phyloP scores from a whole-genome alignment of 2,329 filamentous ascomycete species.

The Diplodia intermedia region DNA sequence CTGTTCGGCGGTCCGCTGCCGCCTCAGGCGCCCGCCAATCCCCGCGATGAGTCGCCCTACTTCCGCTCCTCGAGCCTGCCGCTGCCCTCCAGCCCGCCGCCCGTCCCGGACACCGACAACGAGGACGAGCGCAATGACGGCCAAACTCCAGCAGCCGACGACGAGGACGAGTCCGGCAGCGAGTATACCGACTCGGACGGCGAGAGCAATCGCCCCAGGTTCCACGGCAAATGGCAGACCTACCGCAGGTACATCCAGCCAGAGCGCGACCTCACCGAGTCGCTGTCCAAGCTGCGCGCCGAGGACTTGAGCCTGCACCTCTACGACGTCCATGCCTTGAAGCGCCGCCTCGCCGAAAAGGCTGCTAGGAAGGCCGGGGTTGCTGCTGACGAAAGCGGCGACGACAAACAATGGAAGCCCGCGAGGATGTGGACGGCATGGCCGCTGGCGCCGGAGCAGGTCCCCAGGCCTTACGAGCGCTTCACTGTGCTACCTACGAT shows the following conservation, averaged over 20 bases:
- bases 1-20: constrained; percentile 31
- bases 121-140: constrained; percentile 22
- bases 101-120: not conserved
- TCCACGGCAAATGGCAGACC: constrained; percentile 68
- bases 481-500: constrained; percentile 44
- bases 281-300: constrained; percentile 68
- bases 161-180: constrained; percentile 33
- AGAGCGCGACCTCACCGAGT: constrained; percentile 68
- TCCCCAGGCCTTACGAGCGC: constrained; percentile 66
- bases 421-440: constrained; percentile 79
- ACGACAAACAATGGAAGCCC: constrained; percentile 51
- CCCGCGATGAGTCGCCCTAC: constrained; percentile 2
- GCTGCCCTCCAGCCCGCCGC: constrained; percentile 17
- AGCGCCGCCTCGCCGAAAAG: constrained; percentile 51
- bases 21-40: constrained; percentile 15
- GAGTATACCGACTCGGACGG: constrained; percentile 34
- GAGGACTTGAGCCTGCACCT: constrained; percentile 77
- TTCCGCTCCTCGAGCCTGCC: constrained; percentile 14
- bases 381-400: constrained; percentile 32
- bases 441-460: constrained; percentile 70
- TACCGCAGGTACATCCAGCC: constrained; percentile 70
- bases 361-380: constrained; percentile 22
- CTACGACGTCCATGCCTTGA: constrained; percentile 77
- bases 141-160: not conserved
- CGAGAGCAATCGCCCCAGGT: constrained; percentile 62